phyloP scores from a whole-genome alignment of 345 rosid genomes.

The Acer negundo region DNA sequence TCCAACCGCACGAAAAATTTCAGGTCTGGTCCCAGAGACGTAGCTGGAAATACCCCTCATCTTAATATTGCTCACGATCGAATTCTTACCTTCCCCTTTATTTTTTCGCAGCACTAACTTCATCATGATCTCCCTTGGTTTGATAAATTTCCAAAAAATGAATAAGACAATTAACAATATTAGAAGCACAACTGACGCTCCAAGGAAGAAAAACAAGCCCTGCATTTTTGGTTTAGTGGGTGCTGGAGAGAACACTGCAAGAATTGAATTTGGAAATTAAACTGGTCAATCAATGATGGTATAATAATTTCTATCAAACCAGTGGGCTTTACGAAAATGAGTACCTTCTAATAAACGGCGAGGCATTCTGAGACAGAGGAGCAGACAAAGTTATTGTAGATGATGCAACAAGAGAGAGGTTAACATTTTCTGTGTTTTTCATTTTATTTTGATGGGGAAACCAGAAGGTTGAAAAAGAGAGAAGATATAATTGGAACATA shows the following conservation, averaged over 20 bases:
- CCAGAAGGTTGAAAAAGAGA: not conserved
- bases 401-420: not conserved
- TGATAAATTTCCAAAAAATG: slow-evolving; percentile 29
- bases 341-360: slow-evolving; percentile 14
- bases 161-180: slow-evolving; percentile 32
- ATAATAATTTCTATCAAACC: not conserved
- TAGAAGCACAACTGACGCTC: slow-evolving; percentile 32
- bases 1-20: too few relatives aligned
- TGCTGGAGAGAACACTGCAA: slow-evolving; percentile 27
- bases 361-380: not conserved
- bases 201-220: slow-evolving; percentile 37
- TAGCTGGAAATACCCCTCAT: too few relatives aligned
- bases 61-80: too few relatives aligned
- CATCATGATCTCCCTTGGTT: slow-evolving; percentile 19
- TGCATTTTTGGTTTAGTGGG: slow-evolving; percentile 8
- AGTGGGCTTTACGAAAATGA: not conserved
- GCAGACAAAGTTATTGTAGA: not conserved
- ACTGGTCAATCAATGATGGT: not conserved
- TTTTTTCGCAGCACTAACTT: slow-evolving; percentile 11
- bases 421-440: not conserved
- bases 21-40: too few relatives aligned
- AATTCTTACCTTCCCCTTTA: slow-evolving; percentile 24
- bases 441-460: not conserved
- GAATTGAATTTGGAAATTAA: not conserved
- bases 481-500: not conserved